These are phyloP conservation scores for Chalciporus sp. DNA, from an alignment of 1,284 basidiomycete genomes.

Conservation along the genomic window DNA sequence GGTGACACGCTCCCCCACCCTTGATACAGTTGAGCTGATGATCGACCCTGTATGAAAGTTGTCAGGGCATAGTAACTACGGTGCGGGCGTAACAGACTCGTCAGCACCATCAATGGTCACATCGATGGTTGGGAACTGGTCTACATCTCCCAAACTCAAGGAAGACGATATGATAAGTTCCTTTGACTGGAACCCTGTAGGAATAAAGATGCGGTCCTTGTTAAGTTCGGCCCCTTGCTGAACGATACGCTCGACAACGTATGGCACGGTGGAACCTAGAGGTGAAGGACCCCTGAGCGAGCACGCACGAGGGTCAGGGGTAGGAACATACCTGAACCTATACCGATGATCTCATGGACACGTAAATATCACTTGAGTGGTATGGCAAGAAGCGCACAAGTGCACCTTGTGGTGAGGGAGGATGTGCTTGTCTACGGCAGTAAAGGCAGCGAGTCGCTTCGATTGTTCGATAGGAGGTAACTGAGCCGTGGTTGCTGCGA, in stretches of 20 bases:
- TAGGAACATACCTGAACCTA: conserved; percentile 71
- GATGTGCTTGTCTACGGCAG: conserved; percentile 92
- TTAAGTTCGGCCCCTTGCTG: conserved; percentile 83
- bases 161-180: conserved; percentile 88
- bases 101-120: conserved; percentile 98
- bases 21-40: conserved; percentile 92
- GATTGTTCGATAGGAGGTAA: conserved; percentile 66
- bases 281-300: conserved; percentile 1
- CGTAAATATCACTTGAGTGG: conserved; percentile 4
- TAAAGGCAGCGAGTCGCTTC: conserved; percentile 91
- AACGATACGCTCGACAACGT: conserved; percentile 94
- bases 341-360: conserved; percentile 76
- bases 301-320: not conserved
- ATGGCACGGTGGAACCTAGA: conserved; percentile 92
- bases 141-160: conserved; percentile 88
- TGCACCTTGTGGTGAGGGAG: conserved; percentile 80
- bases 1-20: conserved; percentile 95
- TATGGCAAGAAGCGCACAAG: not conserved
- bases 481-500: conserved; percentile 18
- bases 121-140: conserved; percentile 88
- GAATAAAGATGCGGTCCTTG: conserved; percentile 83
- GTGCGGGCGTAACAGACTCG: conserved; percentile 66
- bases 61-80: not conserved
- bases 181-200: conserved; percentile 96
- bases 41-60: conserved; percentile 69